Percentiles rank a stretch among this genome's conserved stretches.
phyloP scores from a whole-genome alignment of 306 rosid species.

The Quercus robur region DNA sequence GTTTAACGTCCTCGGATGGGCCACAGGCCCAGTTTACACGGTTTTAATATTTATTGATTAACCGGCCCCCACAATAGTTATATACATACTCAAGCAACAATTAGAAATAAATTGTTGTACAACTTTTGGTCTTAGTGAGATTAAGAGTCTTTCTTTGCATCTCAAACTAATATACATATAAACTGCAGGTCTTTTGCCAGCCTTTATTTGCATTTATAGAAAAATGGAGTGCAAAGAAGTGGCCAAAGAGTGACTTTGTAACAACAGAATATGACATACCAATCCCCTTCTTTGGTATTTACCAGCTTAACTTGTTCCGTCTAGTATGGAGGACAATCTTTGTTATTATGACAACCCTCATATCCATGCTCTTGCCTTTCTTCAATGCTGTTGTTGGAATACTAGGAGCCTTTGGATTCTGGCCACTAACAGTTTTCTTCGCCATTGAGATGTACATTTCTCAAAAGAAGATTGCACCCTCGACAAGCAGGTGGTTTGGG shows the following conservation, averaged over 20 bases:
- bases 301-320: slow-evolving; percentile 58
- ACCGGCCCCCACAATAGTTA: too few species aligned
- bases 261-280: slow-evolving; percentile 49
- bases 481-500: slow-evolving; percentile 56
- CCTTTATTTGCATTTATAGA: slow-evolving; percentile 75
- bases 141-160: not conserved
- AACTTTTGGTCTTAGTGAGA: too few species aligned
- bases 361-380: too few species aligned
- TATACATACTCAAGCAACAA: not conserved
- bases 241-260: slow-evolving; percentile 46
- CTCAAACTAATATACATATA: not conserved
- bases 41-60: too few species aligned
- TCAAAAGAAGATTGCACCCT: too few species aligned
- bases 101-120: not conserved
- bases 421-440: too few species aligned
- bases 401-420: too few species aligned
- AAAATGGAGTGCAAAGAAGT: slow-evolving; percentile 52
- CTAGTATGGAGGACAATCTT: slow-evolving; percentile 60
- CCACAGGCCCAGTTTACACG: too few species aligned
- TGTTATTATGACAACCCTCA: slow-evolving; percentile 50
- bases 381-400: too few species aligned
- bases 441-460: too few species aligned
- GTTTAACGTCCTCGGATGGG: too few species aligned
- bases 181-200: slow-evolving; percentile 54
- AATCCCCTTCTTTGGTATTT: slow-evolving; percentile 45